These are phyloP conservation scores for Phytophthora agathidicida DNA, from an alignment of 352 stramenopile genomes.

Conservation along the genomic window DNA sequence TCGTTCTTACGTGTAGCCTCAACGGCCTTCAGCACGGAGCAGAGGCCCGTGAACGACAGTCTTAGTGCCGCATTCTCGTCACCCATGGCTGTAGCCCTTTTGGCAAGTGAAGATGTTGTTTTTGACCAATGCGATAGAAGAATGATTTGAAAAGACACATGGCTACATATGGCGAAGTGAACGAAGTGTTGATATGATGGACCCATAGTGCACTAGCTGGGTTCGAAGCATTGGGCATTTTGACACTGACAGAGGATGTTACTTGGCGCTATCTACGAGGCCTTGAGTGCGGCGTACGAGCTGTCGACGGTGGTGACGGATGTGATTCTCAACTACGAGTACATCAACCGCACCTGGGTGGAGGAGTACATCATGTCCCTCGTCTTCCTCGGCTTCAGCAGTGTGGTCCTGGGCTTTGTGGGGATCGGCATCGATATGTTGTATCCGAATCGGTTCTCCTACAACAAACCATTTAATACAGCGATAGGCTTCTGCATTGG, in stretches of 20 bases:
- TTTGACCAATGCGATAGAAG: slow-evolving; percentile 18
- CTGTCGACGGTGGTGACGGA: slow-evolving; percentile 73
- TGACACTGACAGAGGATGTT: slow-evolving; percentile 9
- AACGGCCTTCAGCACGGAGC: slow-evolving; percentile 70
- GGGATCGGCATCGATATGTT: slow-evolving; percentile 52
- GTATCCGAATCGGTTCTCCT: slow-evolving; percentile 46
- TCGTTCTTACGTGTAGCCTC: slow-evolving; percentile 79
- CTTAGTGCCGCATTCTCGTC: slow-evolving; percentile 27
- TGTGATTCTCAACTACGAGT: slow-evolving; percentile 76
- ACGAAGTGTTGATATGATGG: too few relatives aligned
- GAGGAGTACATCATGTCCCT: slow-evolving; percentile 81
- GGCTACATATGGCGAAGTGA: neutral
- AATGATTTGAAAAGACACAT: neutral
- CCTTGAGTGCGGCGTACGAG: slow-evolving; percentile 59
- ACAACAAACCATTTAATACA: slow-evolving; percentile 36
- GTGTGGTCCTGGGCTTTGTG: slow-evolving; percentile 68
- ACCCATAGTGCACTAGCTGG: too few relatives aligned
- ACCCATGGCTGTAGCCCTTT: neutral
- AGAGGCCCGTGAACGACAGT: slow-evolving; percentile 78
- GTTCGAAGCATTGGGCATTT: too few relatives aligned
- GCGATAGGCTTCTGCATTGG: slow-evolving; percentile 47
- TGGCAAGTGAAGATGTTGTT: slow-evolving; percentile 4
- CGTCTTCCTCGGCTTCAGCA: slow-evolving; percentile 63
- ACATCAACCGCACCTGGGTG: slow-evolving; percentile 69
- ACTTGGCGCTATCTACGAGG: slow-evolving; percentile 41